Base-by-base conservation (phyloP, 495 filamentous ascomycete species). In the Lasiosphaeria hispida region DNA sequence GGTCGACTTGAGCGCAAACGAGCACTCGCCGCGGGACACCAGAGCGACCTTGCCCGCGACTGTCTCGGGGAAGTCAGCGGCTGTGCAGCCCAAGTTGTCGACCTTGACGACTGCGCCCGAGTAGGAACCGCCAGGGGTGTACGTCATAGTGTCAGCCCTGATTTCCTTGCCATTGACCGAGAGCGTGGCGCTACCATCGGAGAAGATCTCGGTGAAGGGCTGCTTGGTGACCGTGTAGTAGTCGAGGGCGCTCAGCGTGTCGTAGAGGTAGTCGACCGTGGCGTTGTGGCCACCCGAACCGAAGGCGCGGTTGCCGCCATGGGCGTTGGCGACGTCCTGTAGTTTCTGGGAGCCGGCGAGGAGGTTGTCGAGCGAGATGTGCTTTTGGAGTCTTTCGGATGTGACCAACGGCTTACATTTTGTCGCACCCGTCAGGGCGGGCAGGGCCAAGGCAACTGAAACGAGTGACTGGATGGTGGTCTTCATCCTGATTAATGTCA, bases 201-300 rank as follows among this genome's bases (percentile, higher is more conserved):
- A 70, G 60, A 64, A 70, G 53, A 69, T 61, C 43, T 71, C 73
- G 36, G 49, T 66, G 69, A 85, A 88, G 2, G 76, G 68, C 67
- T 90, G 86, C 59, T 77, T 78, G 59, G 75, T 70, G 50, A 88
- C 76, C 67, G 79, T 63, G 70, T 88, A 90, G 75, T 87, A 87
- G 54, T 76, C 73, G 33, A 69, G 61, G 2, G 54, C 48, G 10
- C 66, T 73, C 43, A 86, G 69, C 44, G 77, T 68, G 37, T 77
- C 66, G 60, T 82, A 82, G 62, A 90, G 65, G 58, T 78, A 90
- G 41, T 87, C 73, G 53, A 87, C 78, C 0, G 84, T 90, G 58
- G 77, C 75, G 39, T 85, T 80, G 70, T 90, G 87, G 35, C 84
- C 85, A 6, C 65, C 60, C 15, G 77, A 70, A 30, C 86, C 85